Evolutionary conservation across 108 stramenopile genomes (phyloP), one percentile per base, ranked within the genome.

Genomic region (Fistulifera solaris): DNA sequence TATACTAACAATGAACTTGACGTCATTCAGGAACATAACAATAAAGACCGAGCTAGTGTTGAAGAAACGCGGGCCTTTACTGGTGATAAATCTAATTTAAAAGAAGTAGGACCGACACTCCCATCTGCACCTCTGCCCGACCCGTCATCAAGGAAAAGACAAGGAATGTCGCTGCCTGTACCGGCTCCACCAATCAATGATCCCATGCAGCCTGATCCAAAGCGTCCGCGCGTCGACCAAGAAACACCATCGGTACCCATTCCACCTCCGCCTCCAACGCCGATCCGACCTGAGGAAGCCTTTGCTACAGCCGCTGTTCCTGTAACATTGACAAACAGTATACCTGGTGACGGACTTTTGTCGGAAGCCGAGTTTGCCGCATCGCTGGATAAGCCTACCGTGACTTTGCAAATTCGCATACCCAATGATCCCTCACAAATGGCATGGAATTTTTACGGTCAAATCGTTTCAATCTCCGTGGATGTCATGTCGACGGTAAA

Each of bases 381-480:
- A 35, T 66, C 79, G 1, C 61, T 85, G 35, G 43, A 67, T 11
- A 67, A 72, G 18, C 81, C 84, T 14, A 67, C 64, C 18, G 71
- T 93, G 8, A 75, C 77, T 19, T 65, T 93, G 27, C 71, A 71
- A 45, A 65, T 89, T 25, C 66, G 65, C 10, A 59, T 85, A 52
- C 87, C 91, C 18, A 69, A 78, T 58, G 85, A 89, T 39, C 63
- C 75, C 18, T 57, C 87, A 27, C 75, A 78, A 55, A 64, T 78
- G 48, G 69, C 68, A 24, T 93, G 85, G 85, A 87, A 87, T 52
- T 83, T 93, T 50, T 76, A 74, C 54, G 92, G 92, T 0, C 87
- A 85, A 66, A 81, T 77, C 31, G 58, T 93, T n/a, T 73, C 83
- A 2, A 22, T 89, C 0, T 57, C 60, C 21, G 58, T 84, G 16